These are phyloP conservation scores for Fusarium sp. DNA, from an alignment of 2,329 filamentous ascomycete species.

Conservation along the genomic window DNA sequence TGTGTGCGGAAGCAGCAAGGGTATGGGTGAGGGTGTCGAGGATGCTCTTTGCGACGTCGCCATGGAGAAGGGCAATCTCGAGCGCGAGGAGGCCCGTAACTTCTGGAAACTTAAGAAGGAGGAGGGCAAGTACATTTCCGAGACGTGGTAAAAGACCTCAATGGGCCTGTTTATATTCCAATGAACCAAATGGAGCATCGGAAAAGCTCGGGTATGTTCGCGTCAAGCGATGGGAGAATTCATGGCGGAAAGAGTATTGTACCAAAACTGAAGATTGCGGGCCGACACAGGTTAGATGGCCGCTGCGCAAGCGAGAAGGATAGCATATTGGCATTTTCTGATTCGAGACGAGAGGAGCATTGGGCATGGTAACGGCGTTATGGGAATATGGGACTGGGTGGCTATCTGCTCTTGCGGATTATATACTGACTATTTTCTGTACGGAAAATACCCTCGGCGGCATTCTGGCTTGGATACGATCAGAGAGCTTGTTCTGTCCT, in stretches of 20 bases:
- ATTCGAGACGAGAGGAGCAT: constrained; percentile 28
- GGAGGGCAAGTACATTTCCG: constrained; percentile 94
- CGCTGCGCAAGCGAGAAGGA: constrained; percentile 39
- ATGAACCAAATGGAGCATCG: background rate
- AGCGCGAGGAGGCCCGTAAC: constrained; percentile 81
- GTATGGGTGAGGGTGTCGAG: constrained; percentile 98
- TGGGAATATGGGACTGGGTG: constrained; percentile 5
- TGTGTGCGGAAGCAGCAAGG: constrained; percentile 93
- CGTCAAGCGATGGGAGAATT: constrained; percentile 6
- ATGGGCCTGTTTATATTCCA: background rate
- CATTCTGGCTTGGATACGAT: constrained; percentile 15
- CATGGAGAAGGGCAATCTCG: constrained; percentile 91
- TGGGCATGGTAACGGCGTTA: constrained; percentile 41
- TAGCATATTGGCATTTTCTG: constrained; percentile 31
- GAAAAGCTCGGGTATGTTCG: constrained; percentile 1
- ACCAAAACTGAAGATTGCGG: constrained; percentile 12
- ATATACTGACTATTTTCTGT: constrained; percentile 25
- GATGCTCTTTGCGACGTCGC: constrained; percentile 88
- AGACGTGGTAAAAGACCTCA: constrained; percentile 67
- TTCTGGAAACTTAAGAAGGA: constrained; percentile 96
- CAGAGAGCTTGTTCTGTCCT: constrained; percentile 19
- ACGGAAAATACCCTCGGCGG: constrained; percentile 28
- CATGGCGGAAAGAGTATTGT: background rate
- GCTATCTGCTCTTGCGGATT: background rate
- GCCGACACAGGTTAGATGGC: constrained; percentile 40